Base-by-base conservation (phyloP, 257 asterid genomes). In the Solanum stenotomum region DNA sequence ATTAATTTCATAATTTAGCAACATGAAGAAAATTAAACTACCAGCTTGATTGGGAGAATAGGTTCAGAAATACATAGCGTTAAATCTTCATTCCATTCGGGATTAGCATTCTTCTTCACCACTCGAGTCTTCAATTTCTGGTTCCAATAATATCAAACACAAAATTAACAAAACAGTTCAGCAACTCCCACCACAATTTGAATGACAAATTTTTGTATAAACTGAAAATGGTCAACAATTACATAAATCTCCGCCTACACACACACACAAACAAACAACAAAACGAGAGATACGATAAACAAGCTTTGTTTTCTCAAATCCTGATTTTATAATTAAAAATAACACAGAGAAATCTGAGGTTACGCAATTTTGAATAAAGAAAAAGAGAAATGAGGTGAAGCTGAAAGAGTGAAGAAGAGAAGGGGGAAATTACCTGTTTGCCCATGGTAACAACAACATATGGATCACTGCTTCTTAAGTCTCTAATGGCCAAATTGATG, bases 111-210 rank as follows among this genome's bases (percentile, higher is more conserved):
- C 92, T 91, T 94, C 86, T 90, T 92, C 87, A 94, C 94, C 77
- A 93, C 98, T 1, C 96, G 93, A n/a, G 97, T 95, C 94, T 94
- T 94, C 49, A 94, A 29, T 90, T 94, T 94, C 98, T 95, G 95
- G 75, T 46, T 20, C 42, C 40, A 46, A 5, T 27, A 46, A 81
- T 27, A 79, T 15, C 20, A 27, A 27, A 77, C 31, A 23, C 12
- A 77, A 79, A 10, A 27, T 79, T 44, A 15, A 46, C 27, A 25
- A 14, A n/a, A 8, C 61, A n/a, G 23, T 12, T 67, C 63, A 52
- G 25, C 65, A 20, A 56, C 4, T 56, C 65, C 25, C 29, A 23
- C 12, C 6, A 2, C 25, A 4, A 23, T 61, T 23, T 2, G 31
- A 10, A 23, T 61, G 70, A 22, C n/a, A 61, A 9, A 0, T 22